Evolutionary conservation across 306 rosid genomes (phyloP), one percentile per base, ranked within the genome.

Genomic region (Pterocarpus macrocarpus): DNA sequence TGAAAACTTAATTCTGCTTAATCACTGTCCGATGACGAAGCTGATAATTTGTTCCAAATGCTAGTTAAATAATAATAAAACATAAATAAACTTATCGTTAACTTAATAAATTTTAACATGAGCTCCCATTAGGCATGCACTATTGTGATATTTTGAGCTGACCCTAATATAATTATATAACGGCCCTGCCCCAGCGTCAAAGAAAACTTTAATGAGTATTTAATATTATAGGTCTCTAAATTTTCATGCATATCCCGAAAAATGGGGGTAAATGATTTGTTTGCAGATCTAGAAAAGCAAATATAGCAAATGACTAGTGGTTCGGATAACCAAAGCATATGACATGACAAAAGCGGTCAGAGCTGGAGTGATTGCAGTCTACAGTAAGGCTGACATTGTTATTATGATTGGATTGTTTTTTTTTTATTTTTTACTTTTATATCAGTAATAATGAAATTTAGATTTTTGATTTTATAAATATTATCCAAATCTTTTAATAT

Each of bases 321-420:
- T 33, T 71, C 47, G 16, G 57, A 28, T 39, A 7, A 41, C 4
- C 56, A 7, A 59, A 34, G 28, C 28, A 47, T 28, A 35, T 63
- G 28, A 64, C 3, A 53, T 22, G 66, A 63, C 50, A 34, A 66
- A 55, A 77, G 4, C 39, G 81, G n/a, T 11, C 63, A 44, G 13
- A 2, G 15, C 5, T 8, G 13, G 36, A 16, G 35, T 62, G 38
- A 64, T 49, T 45, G 80, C 49, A 35, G 47, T 35, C 35, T 6
- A 32, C 36, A 47, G 14, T 13, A 28, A n/a, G 67, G 44, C 34
- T 9, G 15, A 10, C 83, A 67, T 43, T 16, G n/a, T 68, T 38
- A 49, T 52, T 7, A 49, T 61, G 45, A 62, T 17, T 61, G 43
- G 65, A 69, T 41, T 81, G 38, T 39, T 45, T 65, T 22, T 65